Base-by-base conservation (phyloP, 768 basidiomycete genomes). In the Mycena alexandri region DNA sequence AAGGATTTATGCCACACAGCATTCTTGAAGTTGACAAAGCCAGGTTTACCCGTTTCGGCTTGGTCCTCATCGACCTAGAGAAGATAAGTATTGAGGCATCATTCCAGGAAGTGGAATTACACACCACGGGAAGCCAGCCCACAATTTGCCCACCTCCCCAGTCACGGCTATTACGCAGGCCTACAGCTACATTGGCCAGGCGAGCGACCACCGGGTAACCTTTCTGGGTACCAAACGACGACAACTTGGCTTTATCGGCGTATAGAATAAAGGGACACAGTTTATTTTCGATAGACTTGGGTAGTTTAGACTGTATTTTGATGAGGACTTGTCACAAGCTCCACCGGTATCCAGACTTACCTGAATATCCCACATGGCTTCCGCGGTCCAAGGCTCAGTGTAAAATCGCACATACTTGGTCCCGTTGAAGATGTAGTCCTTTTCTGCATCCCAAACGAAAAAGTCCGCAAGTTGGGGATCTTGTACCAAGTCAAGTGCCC, bases 1-100 rank as follows among this genome's bases (percentile, higher is more conserved):
- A 84, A 79, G 0, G 77, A 67, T n/a, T 74, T 48, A 50, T 85
- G 84, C 81, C 82, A 84, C 3, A 84, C 71, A 0, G 74, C 72
- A 1, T 62, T 71, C 44, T 84, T 83, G 63, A 80, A 73, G 3
- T 74, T 77, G 0, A 76, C 74, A 56, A 71, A 83, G 0, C 48
- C 62, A 6, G 71, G 67, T 58, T 81, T 82, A 0, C 75, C 75
- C 24, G 72, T 66, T 63, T 81, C 75, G 0, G 66, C 51, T 0
- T 73, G 52, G 59, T 80, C 77, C 25, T 83, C 80, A 22, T 75
- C 65, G 38, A 79, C 71, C 79, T 83, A 6, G 3, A 19, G 4
- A 34, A 52, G 14, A 41, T 22, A 24, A 29, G 14, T 44, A 24
- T 1, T 29, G 42, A 21, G 13, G 38, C 17, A 14, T 2, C 2